Evolutionary conservation across 495 filamentous ascomycete genomes (phyloP).

Genomic region (Penicillium daleae): DNA sequence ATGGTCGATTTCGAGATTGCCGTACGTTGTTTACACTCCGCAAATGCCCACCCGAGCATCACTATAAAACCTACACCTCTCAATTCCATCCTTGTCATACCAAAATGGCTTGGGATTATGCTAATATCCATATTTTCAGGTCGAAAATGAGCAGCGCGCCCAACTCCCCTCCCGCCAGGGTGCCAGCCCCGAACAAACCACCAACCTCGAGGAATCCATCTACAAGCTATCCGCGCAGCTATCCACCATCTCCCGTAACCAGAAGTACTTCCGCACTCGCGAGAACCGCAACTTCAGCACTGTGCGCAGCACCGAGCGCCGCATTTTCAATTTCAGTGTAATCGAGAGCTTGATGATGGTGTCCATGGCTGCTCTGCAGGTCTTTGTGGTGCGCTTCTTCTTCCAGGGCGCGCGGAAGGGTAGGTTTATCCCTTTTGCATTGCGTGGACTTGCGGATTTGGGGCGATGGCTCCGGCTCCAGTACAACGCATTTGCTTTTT

Average conservation of each 20-base stretch:
- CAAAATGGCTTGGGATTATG: not conserved
- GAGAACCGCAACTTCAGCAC: slow-evolving; percentile 99
- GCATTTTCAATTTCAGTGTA: slow-evolving; percentile 97
- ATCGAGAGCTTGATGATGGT: slow-evolving; percentile 92
- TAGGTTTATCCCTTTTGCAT: slow-evolving; percentile 36
- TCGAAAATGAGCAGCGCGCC: slow-evolving; percentile 87
- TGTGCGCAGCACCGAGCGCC: slow-evolving; percentile 89
- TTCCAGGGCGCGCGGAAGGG: slow-evolving; percentile 89
- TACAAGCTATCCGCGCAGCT: slow-evolving; percentile 92
- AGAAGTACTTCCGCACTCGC: slow-evolving; percentile 98
- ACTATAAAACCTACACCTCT: not conserved
- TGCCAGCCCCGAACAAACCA: slow-evolving; percentile 87
- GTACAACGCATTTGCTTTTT: not conserved
- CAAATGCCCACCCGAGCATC: not conserved
- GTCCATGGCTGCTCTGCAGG: slow-evolving; percentile 94
- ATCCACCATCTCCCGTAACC: slow-evolving; percentile 95
- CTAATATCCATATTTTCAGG: slow-evolving; percentile 53
- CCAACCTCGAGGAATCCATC: slow-evolving; percentile 89
- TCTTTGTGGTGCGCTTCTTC: slow-evolving; percentile 98
- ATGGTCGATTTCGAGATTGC: slow-evolving; percentile 98
- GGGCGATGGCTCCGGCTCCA: too few relatives aligned
- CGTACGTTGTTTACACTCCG: slow-evolving; percentile 54
- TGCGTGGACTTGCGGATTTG: too few relatives aligned
- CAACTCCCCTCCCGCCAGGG: slow-evolving; percentile 89
- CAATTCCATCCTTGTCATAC: not conserved